Conservation (phyloP, 768 basidiomycete species). For the Naganishia vaughanmartiniae region DNA sequence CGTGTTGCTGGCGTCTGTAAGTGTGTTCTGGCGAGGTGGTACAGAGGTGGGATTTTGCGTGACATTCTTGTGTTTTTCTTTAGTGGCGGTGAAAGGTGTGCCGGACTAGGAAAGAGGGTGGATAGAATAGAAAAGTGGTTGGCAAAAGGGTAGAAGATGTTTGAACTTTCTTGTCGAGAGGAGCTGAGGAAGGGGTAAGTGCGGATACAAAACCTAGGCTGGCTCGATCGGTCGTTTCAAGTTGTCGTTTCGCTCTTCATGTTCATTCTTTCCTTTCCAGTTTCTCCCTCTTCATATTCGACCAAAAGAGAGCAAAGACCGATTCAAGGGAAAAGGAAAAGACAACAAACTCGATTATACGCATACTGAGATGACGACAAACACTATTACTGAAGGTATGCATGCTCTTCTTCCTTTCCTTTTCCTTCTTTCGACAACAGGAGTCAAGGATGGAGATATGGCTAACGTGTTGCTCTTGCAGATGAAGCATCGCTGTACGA, state of each 20-base stretch:
- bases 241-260: background rate
- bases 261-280: background rate
- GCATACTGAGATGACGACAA: no score
- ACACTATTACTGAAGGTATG: conserved; percentile 42
- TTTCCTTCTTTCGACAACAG: background rate
- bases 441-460: no score
- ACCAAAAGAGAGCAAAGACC: no score
- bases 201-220: background rate
- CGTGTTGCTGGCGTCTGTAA: background rate
- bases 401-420: background rate
- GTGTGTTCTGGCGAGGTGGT: background rate
- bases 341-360: no score
- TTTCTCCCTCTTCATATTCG: no score
- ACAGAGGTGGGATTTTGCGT: background rate
- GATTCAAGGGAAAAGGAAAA: no score
- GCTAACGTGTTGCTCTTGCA: no score
- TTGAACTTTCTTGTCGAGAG: background rate
- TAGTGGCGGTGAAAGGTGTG: no score
- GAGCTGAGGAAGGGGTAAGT: background rate
- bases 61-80: background rate
- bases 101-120: no score
- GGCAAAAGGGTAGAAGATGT: background rate
- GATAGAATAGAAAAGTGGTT: no score
- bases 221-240: background rate
- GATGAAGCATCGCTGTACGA: conserved; percentile 81